Evolutionary conservation across 805 yeast genomes (phyloP), one percentile per base, ranked within the genome.

Genomic region (Kregervanrija delftensis): DNA sequence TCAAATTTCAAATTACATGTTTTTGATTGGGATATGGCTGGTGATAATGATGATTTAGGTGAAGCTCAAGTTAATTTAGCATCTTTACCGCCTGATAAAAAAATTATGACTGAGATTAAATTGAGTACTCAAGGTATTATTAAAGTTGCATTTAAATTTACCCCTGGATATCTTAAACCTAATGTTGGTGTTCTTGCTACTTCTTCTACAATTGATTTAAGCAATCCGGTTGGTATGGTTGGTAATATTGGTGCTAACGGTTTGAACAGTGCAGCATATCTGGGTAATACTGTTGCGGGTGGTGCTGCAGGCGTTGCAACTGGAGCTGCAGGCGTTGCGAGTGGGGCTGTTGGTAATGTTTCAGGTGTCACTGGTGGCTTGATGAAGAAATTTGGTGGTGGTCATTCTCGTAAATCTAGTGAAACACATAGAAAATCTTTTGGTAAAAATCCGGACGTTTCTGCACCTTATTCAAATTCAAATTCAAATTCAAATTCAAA

Each of bases 11-110:
- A 61, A 32, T 52, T 81, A 17, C 73, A 72, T 38, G 77, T 81
- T 13, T 76, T 65, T 55, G 93, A 86, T 61, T 86, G 91, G 91
- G 93, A 86, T 63, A 71, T 83, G 58, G 75, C 89, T 17, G 90
- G 86, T 50, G 76, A 72, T 42, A 78, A 81, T 61, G 85, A 79
- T 50, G 58, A 71, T 17, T 61, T 86, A 41, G 90, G 90, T 37
- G 54, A 63, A 32, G 74, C 72, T 8, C 51, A 49, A 1, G 49
- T 85, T 33, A 82, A 82, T 52, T 60, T 81, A 13, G 62, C 76
- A 1, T 48, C 68, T 2, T 52, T 85, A 35, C 67, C 67, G n/a
- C 74, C 81, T 2, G 64, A 64, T 22, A 59, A 70, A 35, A 46
- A 47, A 8, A 55, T 71, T 11, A 67, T 69, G 11, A 69, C 81